Conservation (phyloP, 805 yeast genomes). For the Blastobotrys peoriensis region DNA sequence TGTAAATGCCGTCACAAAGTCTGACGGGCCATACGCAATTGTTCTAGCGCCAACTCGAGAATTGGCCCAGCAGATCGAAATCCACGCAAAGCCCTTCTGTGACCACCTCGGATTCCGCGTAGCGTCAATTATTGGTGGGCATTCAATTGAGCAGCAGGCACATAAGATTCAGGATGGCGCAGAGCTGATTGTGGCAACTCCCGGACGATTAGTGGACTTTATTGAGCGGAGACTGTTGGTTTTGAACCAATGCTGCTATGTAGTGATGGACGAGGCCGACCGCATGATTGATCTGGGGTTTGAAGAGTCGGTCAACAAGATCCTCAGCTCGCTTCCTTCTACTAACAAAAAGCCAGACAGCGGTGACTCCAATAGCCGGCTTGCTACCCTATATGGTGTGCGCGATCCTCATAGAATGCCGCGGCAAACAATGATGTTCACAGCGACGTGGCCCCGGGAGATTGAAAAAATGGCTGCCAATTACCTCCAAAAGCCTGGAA, state of each 20-base stretch:
- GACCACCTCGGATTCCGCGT: slow-evolving; percentile 32
- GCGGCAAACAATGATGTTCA: slow-evolving; percentile 79
- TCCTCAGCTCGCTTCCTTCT: slow-evolving; percentile 51
- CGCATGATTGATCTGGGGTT: slow-evolving; percentile 94
- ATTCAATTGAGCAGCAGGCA: slow-evolving; percentile 68
- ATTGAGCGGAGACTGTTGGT: slow-evolving; percentile 60
- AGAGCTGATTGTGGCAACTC: slow-evolving; percentile 86
- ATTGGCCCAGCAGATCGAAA: slow-evolving; percentile 78
- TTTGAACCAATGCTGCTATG: slow-evolving; percentile 53
- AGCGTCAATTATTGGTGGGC: slow-evolving; percentile 84
- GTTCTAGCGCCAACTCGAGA: slow-evolving; percentile 92
- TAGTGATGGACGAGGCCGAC: slow-evolving; percentile 92
- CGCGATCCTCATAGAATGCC: slow-evolving; percentile 12
- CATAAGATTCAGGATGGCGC: slow-evolving; percentile 54
- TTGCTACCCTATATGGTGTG: slow-evolving; percentile 8
- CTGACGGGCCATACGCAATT: slow-evolving; percentile 67
- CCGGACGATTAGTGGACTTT: slow-evolving; percentile 84
- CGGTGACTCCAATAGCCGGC: slow-evolving; percentile 11
- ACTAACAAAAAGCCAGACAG: slow-evolving; percentile 36
- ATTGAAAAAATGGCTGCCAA: slow-evolving; percentile 61
- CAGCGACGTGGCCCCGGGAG: slow-evolving; percentile 83
- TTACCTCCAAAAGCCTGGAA: slow-evolving; percentile 57
- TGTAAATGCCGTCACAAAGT: slow-evolving; percentile 40
- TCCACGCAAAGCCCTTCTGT: slow-evolving; percentile 53
- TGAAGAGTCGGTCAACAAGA: slow-evolving; percentile 65